A percentile compares a stretch with the other conserved stretches of the same genome.
These are phyloP conservation scores for Gynostemma pentaphyllum DNA, from an alignment of 306 rosid species.

Conservation along the genomic window DNA sequence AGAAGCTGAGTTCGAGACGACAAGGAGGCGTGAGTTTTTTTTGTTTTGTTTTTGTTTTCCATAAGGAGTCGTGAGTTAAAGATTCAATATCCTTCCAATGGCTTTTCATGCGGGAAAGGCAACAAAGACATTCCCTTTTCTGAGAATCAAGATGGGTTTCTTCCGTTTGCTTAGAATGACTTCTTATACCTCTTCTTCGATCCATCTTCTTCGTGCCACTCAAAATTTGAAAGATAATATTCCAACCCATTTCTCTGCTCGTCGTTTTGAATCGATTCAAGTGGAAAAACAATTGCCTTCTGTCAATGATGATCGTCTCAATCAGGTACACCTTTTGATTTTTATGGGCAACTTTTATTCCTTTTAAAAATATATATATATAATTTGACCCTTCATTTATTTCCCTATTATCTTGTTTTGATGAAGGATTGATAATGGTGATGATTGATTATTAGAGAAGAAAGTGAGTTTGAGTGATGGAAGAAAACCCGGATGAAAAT, in stretches of 20 bases:
- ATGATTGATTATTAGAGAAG: neutral
- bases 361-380: too few species aligned
- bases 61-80: too few species aligned
- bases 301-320: constrained; percentile 8
- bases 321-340: constrained; percentile 34
- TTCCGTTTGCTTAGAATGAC: constrained; percentile 4
- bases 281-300: constrained; percentile 21
- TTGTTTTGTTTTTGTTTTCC: too few species aligned
- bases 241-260: constrained; percentile 18
- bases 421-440: neutral
- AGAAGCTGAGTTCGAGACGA: too few species aligned
- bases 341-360: neutral
- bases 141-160: constrained; percentile 24
- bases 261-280: constrained; percentile 31
- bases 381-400: too few species aligned
- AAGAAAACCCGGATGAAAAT: neutral
- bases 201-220: constrained; percentile 7
- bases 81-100: too few species aligned
- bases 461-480: neutral
- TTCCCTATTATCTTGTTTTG: neutral
- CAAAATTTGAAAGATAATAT: neutral
- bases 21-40: too few species aligned
- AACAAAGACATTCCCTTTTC: constrained; percentile 14
- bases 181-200: constrained; percentile 4
- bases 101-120: constrained; percentile 34